Base-by-base conservation (phyloP, 352 stramenopile genomes). In the Globisporangium okanoganense region DNA sequence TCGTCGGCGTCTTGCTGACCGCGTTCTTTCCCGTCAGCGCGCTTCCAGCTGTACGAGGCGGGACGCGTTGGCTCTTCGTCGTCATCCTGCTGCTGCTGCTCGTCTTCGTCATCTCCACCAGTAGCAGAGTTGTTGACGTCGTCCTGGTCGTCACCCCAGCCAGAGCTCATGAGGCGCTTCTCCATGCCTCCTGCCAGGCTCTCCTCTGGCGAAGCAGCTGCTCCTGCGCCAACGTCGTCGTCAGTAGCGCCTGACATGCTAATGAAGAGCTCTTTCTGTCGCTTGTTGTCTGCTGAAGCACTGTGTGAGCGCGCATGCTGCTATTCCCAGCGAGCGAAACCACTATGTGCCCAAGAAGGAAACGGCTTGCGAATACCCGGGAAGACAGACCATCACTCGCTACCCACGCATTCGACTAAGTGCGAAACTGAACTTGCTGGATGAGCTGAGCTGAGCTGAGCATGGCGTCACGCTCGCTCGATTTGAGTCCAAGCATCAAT, bases 31-130 rank as follows among this genome's bases (percentile, higher is more conserved):
- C 76, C 76, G 29, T 91, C 79, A 0, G 76, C 79, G 12, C 79
- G 66, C 61, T 82, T 89, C 82, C 79, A 92, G 45, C 72, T 88
- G 70, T 90, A 92, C 0, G 67, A 44, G 5, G 59, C 44, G 3
- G 62, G 43, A 38, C 49, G 40, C 35, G n/a, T n/a, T n/a, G 70
- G 57, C 3, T 66, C 49, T 12, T 36, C 13, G 1, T 73, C 53
- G 14, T 64, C 66, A 25, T 64, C 72, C 10, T 65, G 55, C 43
- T 55, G 31, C 33, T 73, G 59, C 4, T 67, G 56, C 14, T 52
- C 12, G 3, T 74, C 49, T 4, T 38, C 36, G 5, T 24, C 59
- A 36, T 66, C 38, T 5, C 9, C 25, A 16, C 31, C 31, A 36
- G 31, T 36, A 43, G 13, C 8, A 14, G 20, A 16, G 54, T 65